These are phyloP conservation scores for Cryphonectria radicalis DNA, from an alignment of 2,329 filamentous ascomycete genomes.

Conservation along the genomic window DNA sequence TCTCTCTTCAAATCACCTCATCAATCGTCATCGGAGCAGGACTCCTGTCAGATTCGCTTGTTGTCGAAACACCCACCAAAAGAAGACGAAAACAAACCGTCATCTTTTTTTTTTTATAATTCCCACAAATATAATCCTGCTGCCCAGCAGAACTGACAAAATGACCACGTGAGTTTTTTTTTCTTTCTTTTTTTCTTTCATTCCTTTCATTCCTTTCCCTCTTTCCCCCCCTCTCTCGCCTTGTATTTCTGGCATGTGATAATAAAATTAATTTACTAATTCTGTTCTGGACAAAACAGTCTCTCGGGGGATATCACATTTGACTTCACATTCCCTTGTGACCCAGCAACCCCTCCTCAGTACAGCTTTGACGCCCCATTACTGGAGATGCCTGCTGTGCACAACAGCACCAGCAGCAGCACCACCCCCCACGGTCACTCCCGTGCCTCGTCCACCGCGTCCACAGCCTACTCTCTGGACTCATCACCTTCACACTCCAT, in stretches of 20 bases:
- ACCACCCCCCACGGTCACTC: conserved; percentile 49
- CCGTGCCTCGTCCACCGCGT: conserved; percentile 68
- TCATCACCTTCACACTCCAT: conserved; percentile 69
- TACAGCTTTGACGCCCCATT: conserved; percentile 62
- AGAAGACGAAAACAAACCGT: neutral
- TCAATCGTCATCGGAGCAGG: conserved; percentile 26
- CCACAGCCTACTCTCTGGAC: conserved; percentile 66
- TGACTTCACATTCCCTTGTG: conserved; percentile 63
- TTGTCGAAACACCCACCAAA: conserved; percentile 1
- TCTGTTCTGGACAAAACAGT: conserved; percentile 44
- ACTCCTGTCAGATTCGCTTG: conserved; percentile 26
- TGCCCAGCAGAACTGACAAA: conserved; percentile 33
- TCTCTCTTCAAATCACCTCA: conserved; percentile 5
- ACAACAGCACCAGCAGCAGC: conserved; percentile 39
- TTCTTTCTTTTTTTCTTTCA: too few relatives aligned
- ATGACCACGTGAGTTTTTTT: conserved; percentile 49
- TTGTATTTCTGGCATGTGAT: neutral
- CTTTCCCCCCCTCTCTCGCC: neutral
- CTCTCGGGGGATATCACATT: conserved; percentile 66
- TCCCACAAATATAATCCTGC: conserved; percentile 21
- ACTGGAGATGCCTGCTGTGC: conserved; percentile 54
- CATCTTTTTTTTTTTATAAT: conserved; percentile 21
- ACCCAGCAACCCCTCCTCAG: conserved; percentile 54
- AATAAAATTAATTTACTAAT: conserved; percentile 35
- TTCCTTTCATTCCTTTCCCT: neutral